phyloP scores from a whole-genome alignment of 441 rosid species.

The Arabidopsis lyrata region DNA sequence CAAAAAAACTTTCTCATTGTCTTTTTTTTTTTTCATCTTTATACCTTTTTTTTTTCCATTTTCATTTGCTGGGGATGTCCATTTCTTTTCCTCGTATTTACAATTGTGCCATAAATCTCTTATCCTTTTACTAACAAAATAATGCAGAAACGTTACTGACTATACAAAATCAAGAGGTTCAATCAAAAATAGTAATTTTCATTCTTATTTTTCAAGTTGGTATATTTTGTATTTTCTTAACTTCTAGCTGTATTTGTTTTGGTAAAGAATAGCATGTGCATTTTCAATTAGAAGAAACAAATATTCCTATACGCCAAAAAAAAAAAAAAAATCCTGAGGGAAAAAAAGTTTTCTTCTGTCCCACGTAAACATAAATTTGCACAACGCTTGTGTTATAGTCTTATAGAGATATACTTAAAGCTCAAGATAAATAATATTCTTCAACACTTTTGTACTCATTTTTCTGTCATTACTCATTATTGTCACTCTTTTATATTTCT shows the following conservation, averaged over 20 bases:
- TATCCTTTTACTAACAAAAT: too few species aligned
- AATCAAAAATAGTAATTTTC: constrained; percentile 1
- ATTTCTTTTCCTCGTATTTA: not conserved
- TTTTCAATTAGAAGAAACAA: constrained; percentile 33
- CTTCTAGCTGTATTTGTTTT: constrained; percentile 6
- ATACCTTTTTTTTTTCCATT: not conserved
- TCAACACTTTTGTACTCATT: constrained; percentile 29
- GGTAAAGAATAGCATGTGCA: not conserved
- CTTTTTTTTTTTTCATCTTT: constrained; percentile 25
- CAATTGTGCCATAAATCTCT: not conserved
- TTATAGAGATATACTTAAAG: constrained; percentile 19
- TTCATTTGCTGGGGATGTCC: constrained; percentile 13
- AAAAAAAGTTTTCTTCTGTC: constrained; percentile 29
- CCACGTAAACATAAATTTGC: constrained; percentile 42
- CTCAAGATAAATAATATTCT: constrained; percentile 43
- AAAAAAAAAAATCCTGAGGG: not conserved
- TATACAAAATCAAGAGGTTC: not conserved
- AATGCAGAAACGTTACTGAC: constrained; percentile 2
- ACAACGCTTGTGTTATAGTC: not conserved
- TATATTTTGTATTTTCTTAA: not conserved
- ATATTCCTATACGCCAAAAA: constrained; percentile 26
- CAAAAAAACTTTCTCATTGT: constrained; percentile 25
- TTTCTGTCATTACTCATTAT: constrained; percentile 31
- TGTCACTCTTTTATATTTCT: constrained; percentile 17
- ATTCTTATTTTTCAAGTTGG: not conserved